Percentiles rank a stretch among this genome's conserved stretches.
phyloP scores from a whole-genome alignment of 176 grass and related monocot genomes.

The Aechmea fasciata region DNA sequence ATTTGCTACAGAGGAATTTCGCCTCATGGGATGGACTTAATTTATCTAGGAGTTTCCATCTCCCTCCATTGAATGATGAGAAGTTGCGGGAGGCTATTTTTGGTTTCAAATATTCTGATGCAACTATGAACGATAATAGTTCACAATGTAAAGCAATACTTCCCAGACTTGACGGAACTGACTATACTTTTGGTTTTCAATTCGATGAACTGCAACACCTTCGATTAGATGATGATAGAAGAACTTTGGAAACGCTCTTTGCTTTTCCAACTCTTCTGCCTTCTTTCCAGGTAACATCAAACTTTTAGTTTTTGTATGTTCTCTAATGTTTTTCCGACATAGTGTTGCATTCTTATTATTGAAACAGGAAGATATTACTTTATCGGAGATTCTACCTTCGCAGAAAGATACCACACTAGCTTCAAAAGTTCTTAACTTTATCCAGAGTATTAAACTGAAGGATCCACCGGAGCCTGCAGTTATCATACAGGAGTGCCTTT shows the following conservation, averaged over 20 bases:
- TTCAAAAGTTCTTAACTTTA: constrained; percentile 70
- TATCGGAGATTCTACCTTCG: constrained; percentile 75
- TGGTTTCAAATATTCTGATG: constrained; percentile 30
- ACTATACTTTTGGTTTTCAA: constrained; percentile 73
- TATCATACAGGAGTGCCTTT: constrained; percentile 86
- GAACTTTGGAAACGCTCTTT: constrained; percentile 45
- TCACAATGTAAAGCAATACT: constrained; percentile 14
- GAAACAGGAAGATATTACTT: constrained; percentile 50
- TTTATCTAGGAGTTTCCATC: constrained; percentile 61
- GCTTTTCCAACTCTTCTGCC: constrained; percentile 89
- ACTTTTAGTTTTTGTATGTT: constrained; percentile 18
- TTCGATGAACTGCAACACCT: constrained; percentile 49
- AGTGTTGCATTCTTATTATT: constrained; percentile 13
- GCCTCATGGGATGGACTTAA: constrained; percentile 69
- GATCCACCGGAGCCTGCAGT: constrained; percentile 62
- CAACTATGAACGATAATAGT: constrained; percentile 11
- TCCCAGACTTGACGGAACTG: constrained; percentile 47
- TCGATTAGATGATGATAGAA: constrained; percentile 48
- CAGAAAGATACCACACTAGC: constrained; percentile 82
- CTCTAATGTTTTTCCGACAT: constrained; percentile 12
- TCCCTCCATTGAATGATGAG: constrained; percentile 77
- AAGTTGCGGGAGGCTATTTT: constrained; percentile 56
- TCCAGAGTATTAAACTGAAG: constrained; percentile 53
- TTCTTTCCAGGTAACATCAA: constrained; percentile 45
- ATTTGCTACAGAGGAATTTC: constrained; percentile 38